These are phyloP conservation scores for Rhizopus stolonifer DNA, from an alignment of 371 early-diverging fungal species.

Conservation along the genomic window DNA sequence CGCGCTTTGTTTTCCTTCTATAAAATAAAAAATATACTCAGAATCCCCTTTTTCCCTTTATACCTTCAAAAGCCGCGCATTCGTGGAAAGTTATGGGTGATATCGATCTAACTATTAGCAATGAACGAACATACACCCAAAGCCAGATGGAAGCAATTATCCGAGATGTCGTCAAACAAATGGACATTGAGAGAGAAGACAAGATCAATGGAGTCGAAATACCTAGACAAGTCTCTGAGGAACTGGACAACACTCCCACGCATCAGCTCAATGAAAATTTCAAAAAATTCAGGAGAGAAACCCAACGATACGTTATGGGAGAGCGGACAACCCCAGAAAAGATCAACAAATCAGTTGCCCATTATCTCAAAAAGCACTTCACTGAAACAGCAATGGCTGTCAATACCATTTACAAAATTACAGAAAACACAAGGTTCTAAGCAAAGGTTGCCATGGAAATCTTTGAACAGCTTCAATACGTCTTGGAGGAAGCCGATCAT, in stretches of 20 bases:
- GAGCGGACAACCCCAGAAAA: conserved; percentile 6
- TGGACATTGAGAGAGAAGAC: conserved; percentile 8
- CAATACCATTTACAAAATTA: not conserved
- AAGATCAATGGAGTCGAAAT: not conserved
- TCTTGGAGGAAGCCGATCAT: not conserved
- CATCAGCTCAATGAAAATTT: conserved; percentile 7
- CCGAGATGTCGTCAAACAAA: conserved; percentile 1
- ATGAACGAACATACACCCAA: conserved; percentile 2
- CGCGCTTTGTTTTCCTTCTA: conserved; percentile 6
- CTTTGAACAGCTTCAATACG: conserved; percentile 6
- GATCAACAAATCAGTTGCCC: not conserved
- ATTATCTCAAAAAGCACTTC: not conserved
- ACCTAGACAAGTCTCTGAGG: conserved; percentile 7
- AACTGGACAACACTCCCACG: not conserved
- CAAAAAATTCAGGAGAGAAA: not conserved
- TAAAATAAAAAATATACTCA: too few species aligned
- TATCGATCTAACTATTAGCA: not conserved
- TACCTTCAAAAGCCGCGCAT: too few species aligned
- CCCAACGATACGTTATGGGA: not conserved
- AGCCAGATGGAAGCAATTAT: conserved; percentile 7
- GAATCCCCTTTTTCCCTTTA: too few species aligned
- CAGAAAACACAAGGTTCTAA: conserved; percentile 5
- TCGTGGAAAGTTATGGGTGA: too few species aligned
- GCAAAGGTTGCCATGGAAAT: conserved; percentile 6
- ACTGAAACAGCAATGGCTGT: not conserved